A percentile compares a stretch with the other conserved stretches of the same genome.
Evolutionary conservation across 768 basidiomycete genomes (phyloP).

Genomic region (Obba rivulosa): DNA sequence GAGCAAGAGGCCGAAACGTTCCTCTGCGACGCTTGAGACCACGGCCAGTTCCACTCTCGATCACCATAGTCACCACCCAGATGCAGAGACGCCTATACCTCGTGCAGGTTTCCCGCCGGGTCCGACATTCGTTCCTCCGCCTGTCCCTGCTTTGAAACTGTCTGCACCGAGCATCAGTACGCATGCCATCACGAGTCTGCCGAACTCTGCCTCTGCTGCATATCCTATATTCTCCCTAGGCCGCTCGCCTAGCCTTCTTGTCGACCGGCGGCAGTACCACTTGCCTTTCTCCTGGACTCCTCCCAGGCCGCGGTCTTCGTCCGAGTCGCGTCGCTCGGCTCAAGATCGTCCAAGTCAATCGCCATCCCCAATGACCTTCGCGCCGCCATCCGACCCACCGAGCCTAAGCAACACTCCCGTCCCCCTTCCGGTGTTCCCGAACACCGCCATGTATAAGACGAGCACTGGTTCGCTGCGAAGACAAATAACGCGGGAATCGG

Average conservation of each 20-base stretch:
- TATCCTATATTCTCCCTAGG: constrained; percentile 5
- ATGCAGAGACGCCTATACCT: neutral
- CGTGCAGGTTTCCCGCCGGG: neutral
- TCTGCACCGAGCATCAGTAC: constrained; percentile 4
- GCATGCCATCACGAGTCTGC: too few relatives aligned
- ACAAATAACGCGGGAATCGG: too few relatives aligned
- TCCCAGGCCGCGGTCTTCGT: neutral
- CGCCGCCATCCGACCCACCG: constrained; percentile 11
- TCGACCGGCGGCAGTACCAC: constrained; percentile 8
- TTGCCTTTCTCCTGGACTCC: constrained; percentile 15
- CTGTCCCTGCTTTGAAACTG: neutral
- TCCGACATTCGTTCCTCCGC: neutral
- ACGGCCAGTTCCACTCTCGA: too few relatives aligned
- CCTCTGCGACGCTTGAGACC: neutral
- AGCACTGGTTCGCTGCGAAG: too few relatives aligned
- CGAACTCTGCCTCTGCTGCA: neutral
- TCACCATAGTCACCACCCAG: neutral
- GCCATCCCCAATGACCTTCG: constrained; percentile 22
- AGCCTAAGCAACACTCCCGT: constrained; percentile 2
- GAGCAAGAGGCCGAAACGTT: neutral
- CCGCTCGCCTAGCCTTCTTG: neutral
- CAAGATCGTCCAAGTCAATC: constrained; percentile 3
- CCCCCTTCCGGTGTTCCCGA: constrained; percentile 3
- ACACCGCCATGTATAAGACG: neutral
- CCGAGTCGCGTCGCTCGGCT: neutral